Conservation (phyloP, 345 rosid species). For the Atalantia buxifolia region DNA sequence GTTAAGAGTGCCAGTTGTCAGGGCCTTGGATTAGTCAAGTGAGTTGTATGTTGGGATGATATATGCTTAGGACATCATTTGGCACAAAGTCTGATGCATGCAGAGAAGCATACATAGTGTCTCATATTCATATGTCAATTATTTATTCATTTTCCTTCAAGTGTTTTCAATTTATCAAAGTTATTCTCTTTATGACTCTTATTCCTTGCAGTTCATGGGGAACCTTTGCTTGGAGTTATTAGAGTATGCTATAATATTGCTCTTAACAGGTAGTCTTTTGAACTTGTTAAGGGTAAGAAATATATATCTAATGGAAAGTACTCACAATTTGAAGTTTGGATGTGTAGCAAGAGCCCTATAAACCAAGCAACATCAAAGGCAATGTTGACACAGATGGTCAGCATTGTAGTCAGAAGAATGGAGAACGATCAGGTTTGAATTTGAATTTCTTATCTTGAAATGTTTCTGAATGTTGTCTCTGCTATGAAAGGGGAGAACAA, state of each 20-base stretch:
- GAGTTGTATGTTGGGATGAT: not conserved
- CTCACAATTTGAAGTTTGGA: conserved; percentile 32
- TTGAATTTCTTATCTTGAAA: conserved; percentile 15
- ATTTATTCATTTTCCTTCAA: not conserved
- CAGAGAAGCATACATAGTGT: too few species aligned
- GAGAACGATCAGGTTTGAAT: conserved; percentile 76
- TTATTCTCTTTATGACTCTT: not conserved
- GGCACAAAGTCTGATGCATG: not conserved
- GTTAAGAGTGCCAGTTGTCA: not conserved
- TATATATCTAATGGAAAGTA: conserved; percentile 14
- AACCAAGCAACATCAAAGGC: conserved; percentile 99
- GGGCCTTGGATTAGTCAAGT: not conserved
- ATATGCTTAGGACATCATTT: not conserved
- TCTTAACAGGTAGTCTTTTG: conserved; percentile 67
- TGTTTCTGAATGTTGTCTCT: not conserved
- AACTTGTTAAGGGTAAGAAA: not conserved
- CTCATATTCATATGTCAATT: not conserved
- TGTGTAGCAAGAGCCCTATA: conserved; percentile 92
- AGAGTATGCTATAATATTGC: conserved; percentile 97
- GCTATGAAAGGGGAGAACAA: not conserved
- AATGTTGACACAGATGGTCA: conserved; percentile 98
- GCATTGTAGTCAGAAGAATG: conserved; percentile 94
- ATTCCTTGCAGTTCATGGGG: conserved; percentile 79
- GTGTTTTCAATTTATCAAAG: not conserved
- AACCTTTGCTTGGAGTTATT: conserved; percentile 93